These are phyloP conservation scores for Scleromitrula shiraiana DNA, from an alignment of 2,329 filamentous ascomycete species.

Conservation along the genomic window DNA sequence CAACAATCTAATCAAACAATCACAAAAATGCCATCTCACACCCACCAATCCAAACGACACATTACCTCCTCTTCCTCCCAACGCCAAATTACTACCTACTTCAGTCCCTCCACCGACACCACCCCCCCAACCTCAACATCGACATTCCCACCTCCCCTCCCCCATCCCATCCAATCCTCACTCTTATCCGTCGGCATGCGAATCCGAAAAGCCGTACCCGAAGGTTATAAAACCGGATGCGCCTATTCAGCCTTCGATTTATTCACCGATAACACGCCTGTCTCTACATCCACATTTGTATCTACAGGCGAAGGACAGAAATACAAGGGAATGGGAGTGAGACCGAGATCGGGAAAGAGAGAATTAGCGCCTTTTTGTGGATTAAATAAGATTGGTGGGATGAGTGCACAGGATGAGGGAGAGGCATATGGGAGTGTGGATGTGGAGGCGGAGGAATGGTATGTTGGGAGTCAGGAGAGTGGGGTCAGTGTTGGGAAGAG, in stretches of 20 bases:
- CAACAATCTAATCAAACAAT: neutral
- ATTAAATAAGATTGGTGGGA: conserved; percentile 65
- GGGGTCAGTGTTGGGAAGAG: conserved; percentile 20
- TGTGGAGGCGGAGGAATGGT: conserved; percentile 26
- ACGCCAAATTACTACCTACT: conserved; percentile 51
- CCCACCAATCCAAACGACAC: conserved; percentile 43
- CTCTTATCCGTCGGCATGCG: conserved; percentile 93
- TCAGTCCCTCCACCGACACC: conserved; percentile 31
- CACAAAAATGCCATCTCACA: neutral
- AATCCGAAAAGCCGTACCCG: conserved; percentile 82
- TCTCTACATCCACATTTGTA: conserved; percentile 6
- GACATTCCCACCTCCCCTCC: conserved; percentile 27
- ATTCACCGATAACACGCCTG: conserved; percentile 35
- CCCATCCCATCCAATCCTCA: conserved; percentile 61
- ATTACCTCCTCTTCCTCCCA: conserved; percentile 58
- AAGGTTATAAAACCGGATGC: conserved; percentile 78
- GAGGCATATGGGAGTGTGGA: conserved; percentile 32
- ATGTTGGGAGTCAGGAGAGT: conserved; percentile 24
- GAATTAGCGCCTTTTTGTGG: conserved; percentile 78
- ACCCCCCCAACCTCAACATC: conserved; percentile 31
- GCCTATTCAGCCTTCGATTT: conserved; percentile 43
- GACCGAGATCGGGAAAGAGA: conserved; percentile 27
- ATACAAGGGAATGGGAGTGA: conserved; percentile 18
- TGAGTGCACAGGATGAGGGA: conserved; percentile 40
- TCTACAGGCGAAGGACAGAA: too few species aligned